Percentiles rank a stretch among this genome's conserved stretches.
These are phyloP conservation scores for Ascochyta pisi DNA, from an alignment of 2,329 filamentous ascomycete genomes.

Conservation along the genomic window DNA sequence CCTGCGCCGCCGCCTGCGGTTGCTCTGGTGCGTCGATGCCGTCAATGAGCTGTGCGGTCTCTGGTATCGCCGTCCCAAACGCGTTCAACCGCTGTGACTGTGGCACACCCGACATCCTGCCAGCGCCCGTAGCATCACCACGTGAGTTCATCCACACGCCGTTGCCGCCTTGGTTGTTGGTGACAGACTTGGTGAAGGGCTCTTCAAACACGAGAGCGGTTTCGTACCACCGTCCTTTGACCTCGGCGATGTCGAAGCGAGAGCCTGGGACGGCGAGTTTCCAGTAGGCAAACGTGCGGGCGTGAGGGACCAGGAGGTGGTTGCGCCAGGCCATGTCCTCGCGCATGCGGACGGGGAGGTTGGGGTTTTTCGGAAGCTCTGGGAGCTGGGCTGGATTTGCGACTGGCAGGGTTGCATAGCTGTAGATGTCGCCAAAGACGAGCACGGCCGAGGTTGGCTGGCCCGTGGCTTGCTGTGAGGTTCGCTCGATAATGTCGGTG, in stretches of 20 bases:
- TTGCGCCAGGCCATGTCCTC: conserved; percentile 61
- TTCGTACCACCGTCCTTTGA: conserved; percentile 69
- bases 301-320: conserved; percentile 48
- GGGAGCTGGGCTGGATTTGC: conserved; percentile 40
- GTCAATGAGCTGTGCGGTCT: conserved; percentile 47
- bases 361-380: conserved; percentile 49
- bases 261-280: conserved; percentile 47
- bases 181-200: conserved; percentile 41
- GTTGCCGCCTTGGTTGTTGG: conserved; percentile 52
- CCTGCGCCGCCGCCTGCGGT: conserved; percentile 6
- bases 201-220: conserved; percentile 56
- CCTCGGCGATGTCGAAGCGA: conserved; percentile 53
- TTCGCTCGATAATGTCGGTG: conserved; percentile 53
- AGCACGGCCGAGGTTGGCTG: conserved; percentile 43
- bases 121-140: conserved; percentile 46
- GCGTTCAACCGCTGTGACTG: conserved; percentile 49
- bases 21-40: conserved; percentile 46
- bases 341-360: conserved; percentile 59
- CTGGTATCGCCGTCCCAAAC: conserved; percentile 52
- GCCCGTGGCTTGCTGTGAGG: conserved; percentile 21
- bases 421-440: conserved; percentile 61
- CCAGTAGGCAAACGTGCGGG: conserved; percentile 52
- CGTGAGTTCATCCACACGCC: conserved; percentile 57
- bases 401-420: conserved; percentile 49
- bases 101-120: conserved; percentile 36